Conservation (phyloP, 176 grass and related monocot species). For the Phragmites australis region DNA sequence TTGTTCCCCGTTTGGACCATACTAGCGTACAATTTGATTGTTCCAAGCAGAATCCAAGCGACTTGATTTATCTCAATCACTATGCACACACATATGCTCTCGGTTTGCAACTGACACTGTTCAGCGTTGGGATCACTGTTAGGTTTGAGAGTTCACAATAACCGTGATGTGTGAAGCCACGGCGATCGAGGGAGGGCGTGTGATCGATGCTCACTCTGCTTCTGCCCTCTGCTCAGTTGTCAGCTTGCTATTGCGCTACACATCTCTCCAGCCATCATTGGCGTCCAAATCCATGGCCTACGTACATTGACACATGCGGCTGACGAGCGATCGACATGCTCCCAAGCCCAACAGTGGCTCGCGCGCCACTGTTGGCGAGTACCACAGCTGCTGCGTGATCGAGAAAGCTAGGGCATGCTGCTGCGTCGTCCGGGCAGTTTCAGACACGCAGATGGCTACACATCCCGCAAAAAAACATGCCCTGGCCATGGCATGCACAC, state of each 20-base stretch:
- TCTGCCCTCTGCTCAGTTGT: constrained; percentile 28
- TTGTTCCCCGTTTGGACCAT: neutral
- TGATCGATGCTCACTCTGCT: constrained; percentile 26
- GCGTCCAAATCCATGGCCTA: constrained; percentile 45
- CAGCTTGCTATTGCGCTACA: constrained; percentile 15
- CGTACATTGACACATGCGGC: constrained; percentile 25
- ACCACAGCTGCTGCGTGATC: neutral
- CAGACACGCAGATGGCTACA: constrained; percentile 29
- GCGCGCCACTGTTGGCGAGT: constrained; percentile 25
- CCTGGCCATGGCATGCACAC: constrained; percentile 36
- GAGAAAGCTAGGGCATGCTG: constrained; percentile 35
- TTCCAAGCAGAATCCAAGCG: constrained; percentile 24
- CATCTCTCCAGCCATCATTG: neutral
- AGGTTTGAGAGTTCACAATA: constrained; percentile 14
- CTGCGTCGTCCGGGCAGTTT: neutral
- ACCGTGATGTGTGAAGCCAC: constrained; percentile 14
- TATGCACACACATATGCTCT: neutral
- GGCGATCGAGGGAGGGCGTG: constrained; percentile 33
- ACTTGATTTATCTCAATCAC: constrained; percentile 21
- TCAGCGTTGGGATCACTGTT: constrained; percentile 19
- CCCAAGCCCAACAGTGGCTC: constrained; percentile 36
- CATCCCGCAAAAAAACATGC: constrained; percentile 56
- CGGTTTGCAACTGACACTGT: neutral
- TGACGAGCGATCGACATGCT: constrained; percentile 31
- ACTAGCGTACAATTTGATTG: neutral